Evolutionary conservation across 129 eudicot genomes (phyloP), one percentile per base, ranked within the genome.

Genomic region (Chrysanthemum seticuspe): DNA sequence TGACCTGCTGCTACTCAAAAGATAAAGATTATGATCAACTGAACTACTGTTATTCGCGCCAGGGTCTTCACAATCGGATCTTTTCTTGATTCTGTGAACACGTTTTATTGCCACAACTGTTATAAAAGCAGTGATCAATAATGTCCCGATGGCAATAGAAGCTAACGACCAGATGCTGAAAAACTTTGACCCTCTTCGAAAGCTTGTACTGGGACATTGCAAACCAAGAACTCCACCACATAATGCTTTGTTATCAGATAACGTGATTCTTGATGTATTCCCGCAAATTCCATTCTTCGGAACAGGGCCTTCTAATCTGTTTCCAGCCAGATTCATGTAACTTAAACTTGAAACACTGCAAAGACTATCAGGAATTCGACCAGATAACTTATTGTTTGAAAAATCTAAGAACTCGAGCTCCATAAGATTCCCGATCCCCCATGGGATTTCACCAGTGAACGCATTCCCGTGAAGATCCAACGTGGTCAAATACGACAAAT

Each of bases 1-100:
- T 2, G 95, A 88, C 69, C 82, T 84, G 86, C 95, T 90, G 84
- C 89, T 87, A 50, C 86, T 86, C 83, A 80, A 80, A 72, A 87
- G 84, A 76, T 85, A 83, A 10, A 84, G 82, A 68, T 88, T 85
- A 19, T 80, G 89, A 68, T 85, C 87, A 53, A 21, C 77, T 2
- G 87, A 78, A 69, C 87, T 86, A 72, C 77, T 83, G 34, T 31
- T 72, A 56, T 15, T 70, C 72, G 73, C 83, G 9, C 58, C 78
- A 3, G 50, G 56, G 48, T 78, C 83, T 62, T 84, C 89, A 7
- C 76, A 56, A 71, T 82, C 92, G 8, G 76, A 44, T 49, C 62
- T 73, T 67, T 52, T 78, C 71, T 72, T 55, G 64, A 79, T 62
- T 67, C 76, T 63, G 3, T 70, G 75, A 68, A 72, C 19, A 76